Conservation (phyloP, 148 eudicot species). For the Drosera capensis region DNA sequence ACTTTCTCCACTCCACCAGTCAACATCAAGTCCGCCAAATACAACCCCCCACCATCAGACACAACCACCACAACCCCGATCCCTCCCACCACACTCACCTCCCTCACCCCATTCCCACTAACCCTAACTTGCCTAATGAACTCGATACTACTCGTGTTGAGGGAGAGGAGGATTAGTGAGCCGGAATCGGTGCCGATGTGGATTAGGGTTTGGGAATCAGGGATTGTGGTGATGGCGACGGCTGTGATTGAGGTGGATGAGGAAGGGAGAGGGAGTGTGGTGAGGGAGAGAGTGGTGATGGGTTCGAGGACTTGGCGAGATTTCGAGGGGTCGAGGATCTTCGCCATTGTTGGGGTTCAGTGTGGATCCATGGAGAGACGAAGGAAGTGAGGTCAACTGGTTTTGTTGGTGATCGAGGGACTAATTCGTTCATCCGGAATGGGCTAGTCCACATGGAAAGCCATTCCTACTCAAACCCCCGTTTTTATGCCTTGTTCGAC, state of each 20-base stretch:
- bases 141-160: constrained; percentile 16
- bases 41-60: constrained; percentile 36
- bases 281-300: constrained; percentile 34
- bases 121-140: constrained; percentile 18
- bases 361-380: too few relatives aligned
- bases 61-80: constrained; percentile 29
- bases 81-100: constrained; percentile 23
- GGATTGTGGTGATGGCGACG: constrained; percentile 26
- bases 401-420: too few relatives aligned
- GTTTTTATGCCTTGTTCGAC: too few relatives aligned
- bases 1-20: constrained; percentile 28
- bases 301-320: constrained; percentile 38
- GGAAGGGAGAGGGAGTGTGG: constrained; percentile 25
- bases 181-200: constrained; percentile 44
- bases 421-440: too few relatives aligned
- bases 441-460: too few relatives aligned
- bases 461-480: too few relatives aligned
- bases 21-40: constrained; percentile 25
- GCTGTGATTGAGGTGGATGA: constrained; percentile 21
- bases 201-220: constrained; percentile 34
- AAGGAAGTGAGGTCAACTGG: too few relatives aligned
- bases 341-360: too few relatives aligned
- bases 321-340: constrained; percentile 26
- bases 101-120: constrained; percentile 13
- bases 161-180: constrained; percentile 35